Percentiles rank a stretch among this genome's conserved stretches.
Evolutionary conservation across 805 yeast genomes (phyloP).

Genomic region (Brettanomyces naardenensis): DNA sequence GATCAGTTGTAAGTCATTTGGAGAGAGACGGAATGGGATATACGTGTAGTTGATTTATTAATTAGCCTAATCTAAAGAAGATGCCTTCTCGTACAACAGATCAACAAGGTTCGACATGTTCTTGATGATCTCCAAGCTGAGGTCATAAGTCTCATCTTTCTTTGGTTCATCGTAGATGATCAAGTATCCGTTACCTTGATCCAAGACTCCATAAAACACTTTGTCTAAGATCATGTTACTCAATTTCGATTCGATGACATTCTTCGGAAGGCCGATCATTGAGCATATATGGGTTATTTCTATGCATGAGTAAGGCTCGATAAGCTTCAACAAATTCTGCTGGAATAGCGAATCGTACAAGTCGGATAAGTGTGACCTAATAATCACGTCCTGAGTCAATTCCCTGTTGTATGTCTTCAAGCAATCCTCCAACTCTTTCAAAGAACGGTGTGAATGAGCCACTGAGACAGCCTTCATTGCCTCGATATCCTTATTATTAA

Average conservation of each 20-base stretch:
- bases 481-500: conserved; percentile 76
- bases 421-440: conserved; percentile 85
- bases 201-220: conserved; percentile 92
- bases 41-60: conserved; percentile 19
- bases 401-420: conserved; percentile 63
- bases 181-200: conserved; percentile 98
- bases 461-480: conserved; percentile 92
- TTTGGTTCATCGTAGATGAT: conserved; percentile 84
- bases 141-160: conserved; percentile 81
- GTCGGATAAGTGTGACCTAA: conserved; percentile 86
- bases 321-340: conserved; percentile 87
- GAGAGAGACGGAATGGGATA: conserved; percentile 31
- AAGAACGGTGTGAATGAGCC: conserved; percentile 83
- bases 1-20: conserved; percentile 32
- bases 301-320: conserved; percentile 95
- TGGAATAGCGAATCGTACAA: conserved; percentile 88
- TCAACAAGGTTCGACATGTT: conserved; percentile 87
- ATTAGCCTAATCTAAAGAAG: conserved; percentile 52
- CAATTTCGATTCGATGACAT: conserved; percentile 88
- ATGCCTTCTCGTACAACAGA: conserved; percentile 86
- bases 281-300: conserved; percentile 85
- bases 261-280: conserved; percentile 78
- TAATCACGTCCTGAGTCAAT: conserved; percentile 77
- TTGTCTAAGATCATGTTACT: conserved; percentile 95
- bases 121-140: conserved; percentile 78